Evolutionary conservation across 2,329 filamentous ascomycete species (phyloP), one percentile per base, ranked within the genome.

Genomic region (Chalaropsis ovoidea): DNA sequence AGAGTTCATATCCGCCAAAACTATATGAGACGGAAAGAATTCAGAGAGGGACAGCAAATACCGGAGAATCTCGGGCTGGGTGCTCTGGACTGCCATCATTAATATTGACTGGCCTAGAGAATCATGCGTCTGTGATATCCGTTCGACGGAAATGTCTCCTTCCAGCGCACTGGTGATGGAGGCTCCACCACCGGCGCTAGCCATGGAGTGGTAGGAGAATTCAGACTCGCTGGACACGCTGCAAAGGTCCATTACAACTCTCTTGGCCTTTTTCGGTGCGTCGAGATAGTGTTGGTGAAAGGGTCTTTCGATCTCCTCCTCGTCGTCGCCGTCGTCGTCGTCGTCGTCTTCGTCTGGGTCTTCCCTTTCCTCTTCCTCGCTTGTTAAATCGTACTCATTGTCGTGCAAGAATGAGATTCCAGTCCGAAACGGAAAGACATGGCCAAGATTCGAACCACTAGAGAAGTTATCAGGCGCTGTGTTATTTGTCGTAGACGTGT

Each of bases 221-320:
- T 87, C 88, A 0, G 93, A 97, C 49, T 87, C 88, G 69, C 86
- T 91, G 6, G 93, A 96, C 74, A 95, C 82, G 71, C 93, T 96
- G 69, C 91, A 81, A 17, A 88, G 88, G 72, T 96, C 90, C 88
- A 96, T 88, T 0, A 90, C 89, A 0, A 97, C 93, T 70, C 82
- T 90, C 74, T 94, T 95, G 43, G 82, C 76, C 70, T 81, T 83
- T 67, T 83, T 84, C 1, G 75, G 71, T 8, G 71, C 68, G 2
- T 73, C 70, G 65, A 70, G 58, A 22, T 49, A 35, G 31, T 63
- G 22, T 27, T 67, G 49, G 11, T 58, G 39, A 68, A 68, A 63
- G 2, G 54, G 39, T 27, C 64, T 63, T 41, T 62, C 65, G 17
- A 42, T 19, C 1, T 72, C 69, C 1, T 77, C 74, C 2, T 74